A percentile compares a stretch with the other conserved stretches of the same genome.
Evolutionary conservation across 225 moss, liverwort and hornwort species (phyloP).

Genomic region (Ulota crispa): DNA sequence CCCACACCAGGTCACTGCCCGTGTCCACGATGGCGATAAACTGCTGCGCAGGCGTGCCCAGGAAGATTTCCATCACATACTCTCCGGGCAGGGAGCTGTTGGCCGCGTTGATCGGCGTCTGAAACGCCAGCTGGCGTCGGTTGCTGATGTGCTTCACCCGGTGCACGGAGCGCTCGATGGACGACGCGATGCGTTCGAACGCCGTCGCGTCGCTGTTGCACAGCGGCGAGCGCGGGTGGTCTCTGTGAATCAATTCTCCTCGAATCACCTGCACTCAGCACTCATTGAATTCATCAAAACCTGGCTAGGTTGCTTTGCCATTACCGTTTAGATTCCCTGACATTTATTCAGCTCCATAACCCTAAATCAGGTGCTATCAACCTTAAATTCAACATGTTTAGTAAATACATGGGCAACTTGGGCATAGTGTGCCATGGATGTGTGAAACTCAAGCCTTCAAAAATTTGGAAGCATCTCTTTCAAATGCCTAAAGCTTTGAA

Average conservation of each 20-base stretch:
- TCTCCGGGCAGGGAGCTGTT: neutral
- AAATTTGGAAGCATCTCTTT: neutral
- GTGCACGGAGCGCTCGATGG: neutral
- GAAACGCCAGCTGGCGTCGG: neutral
- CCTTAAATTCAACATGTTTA: neutral
- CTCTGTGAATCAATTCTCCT: slow-evolving; percentile 4
- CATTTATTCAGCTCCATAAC: neutral
- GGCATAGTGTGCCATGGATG: no score
- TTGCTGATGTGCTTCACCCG: neutral
- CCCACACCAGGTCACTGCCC: slow-evolving; percentile 11
- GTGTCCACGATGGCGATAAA: slow-evolving; percentile 10
- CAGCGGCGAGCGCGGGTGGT: slow-evolving; percentile 4
- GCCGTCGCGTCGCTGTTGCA: neutral
- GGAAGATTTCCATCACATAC: slow-evolving; percentile 6
- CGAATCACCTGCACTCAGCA: neutral
- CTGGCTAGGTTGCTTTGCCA: neutral
- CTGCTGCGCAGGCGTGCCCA: neutral
- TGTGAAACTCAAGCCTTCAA: neutral
- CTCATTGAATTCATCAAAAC: neutral
- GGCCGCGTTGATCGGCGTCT: neutral
- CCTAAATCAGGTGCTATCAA: neutral
- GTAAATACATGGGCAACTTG: neutral
- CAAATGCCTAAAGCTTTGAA: neutral
- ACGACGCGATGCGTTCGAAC: neutral
- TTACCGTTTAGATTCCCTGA: neutral